Evolutionary conservation across 148 eudicot genomes (phyloP), one percentile per base, ranked within the genome.

Genomic region (Fagopyrum homotropicum): DNA sequence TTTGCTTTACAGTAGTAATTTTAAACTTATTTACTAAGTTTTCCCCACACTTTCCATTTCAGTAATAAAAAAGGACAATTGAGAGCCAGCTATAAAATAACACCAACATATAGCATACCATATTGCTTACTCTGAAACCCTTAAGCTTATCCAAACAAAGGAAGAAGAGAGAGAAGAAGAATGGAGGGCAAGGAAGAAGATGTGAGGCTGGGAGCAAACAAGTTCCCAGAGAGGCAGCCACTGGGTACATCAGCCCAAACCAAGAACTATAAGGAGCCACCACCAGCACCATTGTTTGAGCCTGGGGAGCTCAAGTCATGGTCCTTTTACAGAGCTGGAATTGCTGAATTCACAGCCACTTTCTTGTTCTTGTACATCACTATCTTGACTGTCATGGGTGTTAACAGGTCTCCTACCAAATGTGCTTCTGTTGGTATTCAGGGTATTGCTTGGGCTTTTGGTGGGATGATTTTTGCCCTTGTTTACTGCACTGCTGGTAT

Each of bases 391-490:
- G 68, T 61, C 22, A 61, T 61, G 68, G 68, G 68, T 10, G 68
- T 29, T 6, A 61, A 61, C 0, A 29, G 35, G 15, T 26, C 68
- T 9, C 9, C 35, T 1, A 7, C 29, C 66, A 79, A 72, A 63
- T 84, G 84, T 75, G 44, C 75, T 30, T 74, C 80, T 75, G 84
- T 84, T 45, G 84, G 84, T 56, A 79, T 79, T 81, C 84, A 84
- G 52, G 86, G 84, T 0, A 81, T 84, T 77, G 86, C 86, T 84
- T 84, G 86, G 86, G 82, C 84, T 77, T 84, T 84, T 81, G 86
- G 86, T n/a, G 86, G 84, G 22, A 84, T 79, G 82, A 84, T 84
- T 75, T 84, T 84, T 81, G 86, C 81, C 64, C 86, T 84, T 74
- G 84, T 84, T 15, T 84, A 84, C 43, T 84, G 86, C 78, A 84